Base-by-base conservation (phyloP, 352 stramenopile species). In the Blastocystis hominis region DNA sequence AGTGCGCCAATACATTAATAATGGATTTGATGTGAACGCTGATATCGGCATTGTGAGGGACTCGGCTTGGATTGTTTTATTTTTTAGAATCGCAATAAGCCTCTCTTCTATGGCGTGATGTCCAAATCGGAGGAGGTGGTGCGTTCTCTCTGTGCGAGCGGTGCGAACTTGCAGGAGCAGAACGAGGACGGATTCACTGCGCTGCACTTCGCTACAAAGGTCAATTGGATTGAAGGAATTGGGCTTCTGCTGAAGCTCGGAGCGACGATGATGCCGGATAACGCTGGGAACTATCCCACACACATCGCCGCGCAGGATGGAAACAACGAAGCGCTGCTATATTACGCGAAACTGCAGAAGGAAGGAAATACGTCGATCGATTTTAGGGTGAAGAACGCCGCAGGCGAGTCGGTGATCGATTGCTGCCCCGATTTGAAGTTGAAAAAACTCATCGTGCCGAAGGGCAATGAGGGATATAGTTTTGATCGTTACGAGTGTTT, bases 151-250 rank as follows among this genome's bases (percentile, higher is more conserved):
- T 66, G 44, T 34, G 72, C 66, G 15, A 44, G 68, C 44, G 72
- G 72, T 20, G 72, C 72, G 17, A 46, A 84, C 46, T 46, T 84
- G 55, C 59, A 84, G 24, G 72, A 24, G 56, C 34, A 53, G 72
- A 84, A 84, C 56, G 72, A 84, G 17, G 62, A 84, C 44, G 72
- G 72, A 7, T 47, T 13, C 3, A 84, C 72, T 10, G 72, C 72
- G 10, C 72, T 84, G 20, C 72, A 84, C 44, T 17, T 84, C n/a
- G 38, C 53, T 20, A 38, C n/a, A n/a, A 46, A 84, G 13, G 40
- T 84, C 10, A 53, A 53, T 2, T 84, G 72, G 72, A 53, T 54
- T 7, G 72, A 84, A 17, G 72, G 72, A 7, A 30, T 84, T 2
- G n/a, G 46, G 17, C 38, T 50, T 38, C 24, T 84, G 17, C n/a